Base-by-base conservation (phyloP, 2,329 filamentous ascomycete genomes). In the Hortaea sp. region DNA sequence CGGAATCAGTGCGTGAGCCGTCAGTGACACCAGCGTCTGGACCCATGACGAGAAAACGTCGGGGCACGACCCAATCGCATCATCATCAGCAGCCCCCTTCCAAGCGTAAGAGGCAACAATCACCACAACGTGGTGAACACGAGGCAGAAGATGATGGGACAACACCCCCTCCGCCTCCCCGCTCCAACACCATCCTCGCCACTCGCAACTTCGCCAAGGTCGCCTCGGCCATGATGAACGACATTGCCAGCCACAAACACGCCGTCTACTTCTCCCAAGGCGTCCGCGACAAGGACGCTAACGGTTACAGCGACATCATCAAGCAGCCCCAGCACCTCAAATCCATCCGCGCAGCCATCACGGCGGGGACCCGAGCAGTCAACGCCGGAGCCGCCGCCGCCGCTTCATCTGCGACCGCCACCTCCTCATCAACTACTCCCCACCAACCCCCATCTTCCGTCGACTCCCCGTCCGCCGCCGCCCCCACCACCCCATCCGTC, bases 321-420 rank as follows among this genome's bases (percentile, higher is more conserved):
- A 68, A 69, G 49, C 68, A 70, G 20, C 72, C 73, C 6, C 73
- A 74, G 43, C 70, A 75, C 50, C 64, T 76, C 38, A 74, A 74
- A 44, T 66, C 67, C 3, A 75, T 76, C 49, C 67, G 68, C 45
- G 64, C 69, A 32, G 73, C 72, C 42, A 71, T 76, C 45, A 65
- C 61, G 4, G 66, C 65, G 2, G 72, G 72, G 5, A 61, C 63
- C 5, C 81, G 79, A 46, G 81, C 84, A 49, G 84, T 88, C 10
- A 20, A 20, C 20, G 20, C 20, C 20, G 20, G 20, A 20, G 20
- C 20, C 20, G 60, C 61, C 35, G 66, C 69, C 2, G 65, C 67
- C 2, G 62, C 69, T 9, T 62, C 69, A 10, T 44, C 56, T 13
- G 7, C 32, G 9, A 9, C 32, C 7, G 32, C 32, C 7, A 35